These are phyloP conservation scores for Stemphylium beticola DNA, from an alignment of 2,329 filamentous ascomycete genomes.

Conservation along the genomic window DNA sequence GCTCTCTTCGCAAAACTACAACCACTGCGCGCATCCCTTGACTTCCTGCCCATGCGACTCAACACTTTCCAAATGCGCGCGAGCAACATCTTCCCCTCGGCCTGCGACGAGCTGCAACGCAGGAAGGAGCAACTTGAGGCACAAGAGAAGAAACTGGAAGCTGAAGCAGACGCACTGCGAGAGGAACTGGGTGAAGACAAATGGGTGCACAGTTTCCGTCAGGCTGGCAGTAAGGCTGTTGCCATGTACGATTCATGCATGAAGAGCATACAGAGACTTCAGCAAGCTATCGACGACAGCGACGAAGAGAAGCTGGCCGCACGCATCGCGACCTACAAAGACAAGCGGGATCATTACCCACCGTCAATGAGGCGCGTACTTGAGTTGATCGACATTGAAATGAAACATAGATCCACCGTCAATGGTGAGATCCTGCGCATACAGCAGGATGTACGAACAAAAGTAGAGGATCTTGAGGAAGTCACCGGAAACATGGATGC, in stretches of 20 bases:
- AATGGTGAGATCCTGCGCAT: slow-evolving; percentile 93
- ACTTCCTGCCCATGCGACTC: slow-evolving; percentile 94
- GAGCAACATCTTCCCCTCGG: slow-evolving; percentile 80
- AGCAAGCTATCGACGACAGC: slow-evolving; percentile 76
- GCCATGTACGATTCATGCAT: slow-evolving; percentile 98
- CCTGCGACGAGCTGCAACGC: slow-evolving; percentile 85
- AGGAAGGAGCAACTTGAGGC: slow-evolving; percentile 76
- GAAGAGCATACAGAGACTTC: slow-evolving; percentile 81
- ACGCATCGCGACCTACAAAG: slow-evolving; percentile 90
- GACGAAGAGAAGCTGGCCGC: slow-evolving; percentile 66
- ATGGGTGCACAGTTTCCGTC: slow-evolving; percentile 94
- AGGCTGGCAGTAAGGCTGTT: slow-evolving; percentile 86
- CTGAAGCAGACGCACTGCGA: slow-evolving; percentile 85
- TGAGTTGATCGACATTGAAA: slow-evolving; percentile 92
- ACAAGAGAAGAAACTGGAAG: slow-evolving; percentile 87
- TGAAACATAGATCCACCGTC: slow-evolving; percentile 91
- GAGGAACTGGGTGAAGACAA: slow-evolving; percentile 93
- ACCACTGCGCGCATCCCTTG: slow-evolving; percentile 86
- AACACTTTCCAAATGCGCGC: slow-evolving; percentile 84
- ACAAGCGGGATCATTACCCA: slow-evolving; percentile 92
- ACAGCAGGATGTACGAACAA: slow-evolving; percentile 82
- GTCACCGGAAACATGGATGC: slow-evolving; percentile 80
- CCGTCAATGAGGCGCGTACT: slow-evolving; percentile 91
- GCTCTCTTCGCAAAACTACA: slow-evolving; percentile 96
- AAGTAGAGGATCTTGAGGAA: slow-evolving; percentile 77